Conservation (phyloP, 176 grass and related monocot species). For the Aegilops longissima region DNA sequence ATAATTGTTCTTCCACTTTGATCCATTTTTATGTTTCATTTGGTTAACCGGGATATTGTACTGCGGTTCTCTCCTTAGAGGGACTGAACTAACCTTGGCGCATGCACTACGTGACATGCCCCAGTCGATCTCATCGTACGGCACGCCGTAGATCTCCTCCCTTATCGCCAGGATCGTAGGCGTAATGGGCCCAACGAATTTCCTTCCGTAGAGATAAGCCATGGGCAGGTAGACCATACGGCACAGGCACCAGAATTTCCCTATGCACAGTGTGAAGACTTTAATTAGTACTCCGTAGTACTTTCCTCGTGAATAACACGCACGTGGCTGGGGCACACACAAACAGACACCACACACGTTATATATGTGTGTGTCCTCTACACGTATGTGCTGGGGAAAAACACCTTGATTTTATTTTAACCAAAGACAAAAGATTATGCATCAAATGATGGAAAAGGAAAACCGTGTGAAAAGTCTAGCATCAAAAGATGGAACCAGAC, state of each 20-base stretch:
- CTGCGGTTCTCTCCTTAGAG: no score
- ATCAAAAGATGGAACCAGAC: no score
- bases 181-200: constrained; percentile 50
- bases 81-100: constrained; percentile 47
- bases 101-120: constrained; percentile 40
- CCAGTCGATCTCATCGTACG: constrained; percentile 55
- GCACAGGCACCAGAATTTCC: constrained; percentile 59
- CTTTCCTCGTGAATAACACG: background rate
- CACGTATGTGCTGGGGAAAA: no score
- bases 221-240: constrained; percentile 81
- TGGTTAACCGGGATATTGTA: no score
- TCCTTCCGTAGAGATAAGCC: constrained; percentile 74
- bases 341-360: background rate
- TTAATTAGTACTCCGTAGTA: background rate
- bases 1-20: no score
- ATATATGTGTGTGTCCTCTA: no score
- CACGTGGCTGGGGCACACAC: background rate
- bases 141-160: constrained; percentile 33
- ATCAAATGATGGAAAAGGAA: no score
- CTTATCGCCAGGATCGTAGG: constrained; percentile 40
- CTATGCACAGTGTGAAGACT: background rate
- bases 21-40: no score
- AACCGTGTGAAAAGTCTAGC: no score
- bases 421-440: no score
- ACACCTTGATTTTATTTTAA: no score